These are phyloP conservation scores for Picochlorum sp. DNA, from an alignment of 139 green algal genomes.

Conservation along the genomic window DNA sequence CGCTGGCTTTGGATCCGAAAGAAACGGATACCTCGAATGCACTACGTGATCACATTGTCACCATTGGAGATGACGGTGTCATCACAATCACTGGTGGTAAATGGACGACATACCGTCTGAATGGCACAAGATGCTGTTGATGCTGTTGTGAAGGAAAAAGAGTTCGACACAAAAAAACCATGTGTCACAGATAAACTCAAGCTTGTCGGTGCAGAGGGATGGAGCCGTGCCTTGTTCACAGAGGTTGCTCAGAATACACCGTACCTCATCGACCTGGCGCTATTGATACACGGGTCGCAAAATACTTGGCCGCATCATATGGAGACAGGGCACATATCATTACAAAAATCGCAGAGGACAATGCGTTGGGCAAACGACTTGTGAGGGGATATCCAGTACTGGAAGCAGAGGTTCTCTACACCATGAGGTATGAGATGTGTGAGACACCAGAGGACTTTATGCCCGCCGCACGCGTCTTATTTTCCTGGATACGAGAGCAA, in stretches of 20 bases:
- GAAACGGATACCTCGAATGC: conserved; percentile 35
- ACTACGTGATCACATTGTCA: conserved; percentile 60
- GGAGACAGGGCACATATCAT: conserved; percentile 67
- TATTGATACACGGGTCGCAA: conserved; percentile 55
- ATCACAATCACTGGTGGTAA: conserved; percentile 88
- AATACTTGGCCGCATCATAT: conserved; percentile 71
- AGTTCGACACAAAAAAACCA: conserved; percentile 12
- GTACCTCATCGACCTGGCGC: conserved; percentile 66
- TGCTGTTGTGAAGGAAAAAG: conserved; percentile 26
- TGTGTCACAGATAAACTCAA: conserved; percentile 58
- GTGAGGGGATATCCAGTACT: conserved; percentile 80
- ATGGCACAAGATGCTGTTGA: conserved; percentile 84
- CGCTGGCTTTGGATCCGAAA: conserved; percentile 70
- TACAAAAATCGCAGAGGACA: conserved; percentile 62
- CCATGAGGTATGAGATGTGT: conserved; percentile 74
- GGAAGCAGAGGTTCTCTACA: conserved; percentile 87
- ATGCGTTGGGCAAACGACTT: conserved; percentile 60
- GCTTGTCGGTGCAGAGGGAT: conserved; percentile 65
- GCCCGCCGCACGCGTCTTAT: conserved; percentile 79
- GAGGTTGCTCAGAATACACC: conserved; percentile 71
- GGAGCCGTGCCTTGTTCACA: conserved; percentile 58
- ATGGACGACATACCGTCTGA: conserved; percentile 95
- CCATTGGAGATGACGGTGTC: conserved; percentile 68
- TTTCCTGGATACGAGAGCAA: conserved; percentile 83
- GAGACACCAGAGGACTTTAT: conserved; percentile 81